A percentile compares a stretch with the other conserved stretches of the same genome.
These are phyloP conservation scores for Vanilla planifolia DNA, from an alignment of 106 monocot genomes.

Conservation along the genomic window DNA sequence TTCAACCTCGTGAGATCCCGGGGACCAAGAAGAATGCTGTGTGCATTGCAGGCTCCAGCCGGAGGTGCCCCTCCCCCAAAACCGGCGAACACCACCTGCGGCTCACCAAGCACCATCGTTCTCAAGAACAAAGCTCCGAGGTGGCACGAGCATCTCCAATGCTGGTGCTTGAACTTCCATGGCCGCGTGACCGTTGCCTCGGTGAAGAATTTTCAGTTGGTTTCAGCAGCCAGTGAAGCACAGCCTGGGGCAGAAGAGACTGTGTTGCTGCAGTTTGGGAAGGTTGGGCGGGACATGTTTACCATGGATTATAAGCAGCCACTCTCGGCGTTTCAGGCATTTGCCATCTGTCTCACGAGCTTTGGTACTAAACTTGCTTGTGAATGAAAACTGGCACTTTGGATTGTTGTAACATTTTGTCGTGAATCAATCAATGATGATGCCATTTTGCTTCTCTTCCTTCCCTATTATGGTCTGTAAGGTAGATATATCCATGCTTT, in stretches of 20 bases:
- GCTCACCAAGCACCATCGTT: neutral
- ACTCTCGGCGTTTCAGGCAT: conserved; percentile 65
- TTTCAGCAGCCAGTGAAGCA: conserved; percentile 16
- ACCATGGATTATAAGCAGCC: conserved; percentile 71
- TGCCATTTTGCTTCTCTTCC: too few species aligned
- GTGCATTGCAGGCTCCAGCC: conserved; percentile 25
- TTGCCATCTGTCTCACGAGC: conserved; percentile 62
- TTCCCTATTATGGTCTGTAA: too few species aligned
- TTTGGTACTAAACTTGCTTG: conserved; percentile 65
- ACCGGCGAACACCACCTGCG: neutral
- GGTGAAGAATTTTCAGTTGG: conserved; percentile 68
- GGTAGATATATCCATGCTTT: too few species aligned
- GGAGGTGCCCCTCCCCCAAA: neutral
- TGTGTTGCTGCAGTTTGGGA: conserved; percentile 71
- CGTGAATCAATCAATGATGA: too few species aligned
- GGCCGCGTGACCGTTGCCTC: conserved; percentile 56
- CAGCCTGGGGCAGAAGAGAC: conserved; percentile 45
- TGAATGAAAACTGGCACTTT: too few species aligned
- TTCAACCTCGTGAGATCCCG: conserved; percentile 50
- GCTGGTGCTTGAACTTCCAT: conserved; percentile 70
- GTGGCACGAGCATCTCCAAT: conserved; percentile 61
- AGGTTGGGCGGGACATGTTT: conserved; percentile 58
- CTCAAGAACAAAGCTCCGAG: conserved; percentile 47
- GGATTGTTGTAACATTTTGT: too few species aligned
- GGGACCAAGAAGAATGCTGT: conserved; percentile 60